Percentiles rank a stretch among this genome's conserved stretches.
Conservation (phyloP, 1,284 basidiomycete genomes). For the Trichosporon faecale region DNA sequence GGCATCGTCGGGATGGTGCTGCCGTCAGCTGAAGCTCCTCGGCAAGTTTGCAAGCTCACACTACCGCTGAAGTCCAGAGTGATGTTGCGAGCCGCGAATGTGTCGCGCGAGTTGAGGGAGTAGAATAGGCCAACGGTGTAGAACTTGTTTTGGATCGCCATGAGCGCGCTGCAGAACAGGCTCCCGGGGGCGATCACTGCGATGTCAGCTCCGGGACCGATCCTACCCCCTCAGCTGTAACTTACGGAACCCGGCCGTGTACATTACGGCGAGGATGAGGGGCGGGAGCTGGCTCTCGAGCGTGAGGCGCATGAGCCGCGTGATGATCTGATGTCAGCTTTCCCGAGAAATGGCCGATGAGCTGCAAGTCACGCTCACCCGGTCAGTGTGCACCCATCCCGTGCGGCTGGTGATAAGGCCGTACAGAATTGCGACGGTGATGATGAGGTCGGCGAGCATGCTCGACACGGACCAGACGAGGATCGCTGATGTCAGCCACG, state of each 20-base stretch:
- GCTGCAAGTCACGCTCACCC: not conserved
- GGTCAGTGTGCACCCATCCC: conserved; percentile 36
- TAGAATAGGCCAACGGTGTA: conserved; percentile 34
- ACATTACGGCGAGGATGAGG: conserved; percentile 26
- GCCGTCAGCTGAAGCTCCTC: not conserved
- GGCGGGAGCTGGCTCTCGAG: conserved; percentile 35
- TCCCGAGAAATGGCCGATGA: too few relatives aligned
- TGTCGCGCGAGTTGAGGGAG: conserved; percentile 28
- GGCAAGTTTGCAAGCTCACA: too few relatives aligned
- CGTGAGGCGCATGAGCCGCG: conserved; percentile 31
- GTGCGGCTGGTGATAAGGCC: conserved; percentile 31
- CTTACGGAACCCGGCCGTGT: conserved; percentile 30
- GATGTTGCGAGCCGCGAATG: conserved; percentile 1
- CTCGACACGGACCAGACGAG: conserved; percentile 22
- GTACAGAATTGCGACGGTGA: conserved; percentile 30
- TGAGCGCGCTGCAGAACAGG: conserved; percentile 28
- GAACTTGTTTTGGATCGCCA: conserved; percentile 32
- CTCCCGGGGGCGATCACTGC: conserved; percentile 22
- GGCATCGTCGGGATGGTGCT: not conserved
- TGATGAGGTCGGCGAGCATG: conserved; percentile 34
- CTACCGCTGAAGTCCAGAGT: conserved; percentile 9
- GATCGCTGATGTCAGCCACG: conserved; percentile 12
- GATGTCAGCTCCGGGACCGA: not conserved
- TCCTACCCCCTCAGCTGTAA: not conserved
- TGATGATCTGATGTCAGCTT: conserved; percentile 23